Evolutionary conservation across 2,329 filamentous ascomycete species (phyloP).

Genomic region (Fusarium lateritium): DNA sequence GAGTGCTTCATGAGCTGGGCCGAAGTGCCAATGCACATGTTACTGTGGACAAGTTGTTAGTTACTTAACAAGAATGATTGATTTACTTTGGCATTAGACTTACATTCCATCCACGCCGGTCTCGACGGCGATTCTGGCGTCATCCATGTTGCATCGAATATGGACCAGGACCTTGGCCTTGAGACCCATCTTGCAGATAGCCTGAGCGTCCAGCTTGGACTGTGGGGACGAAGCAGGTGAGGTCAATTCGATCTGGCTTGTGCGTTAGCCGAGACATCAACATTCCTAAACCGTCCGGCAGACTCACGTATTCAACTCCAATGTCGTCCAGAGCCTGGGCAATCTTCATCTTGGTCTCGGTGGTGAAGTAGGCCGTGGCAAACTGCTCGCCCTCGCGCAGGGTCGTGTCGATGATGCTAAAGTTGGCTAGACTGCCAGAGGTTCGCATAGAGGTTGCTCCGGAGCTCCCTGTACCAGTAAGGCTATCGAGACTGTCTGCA

Average conservation of each 20-base stretch:
- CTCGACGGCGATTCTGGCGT: constrained; percentile 82
- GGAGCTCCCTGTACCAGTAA: constrained; percentile 22
- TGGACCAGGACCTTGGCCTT: constrained; percentile 68
- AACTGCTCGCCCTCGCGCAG: constrained; percentile 54
- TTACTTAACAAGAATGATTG: too few relatives aligned
- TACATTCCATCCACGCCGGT: constrained; percentile 72
- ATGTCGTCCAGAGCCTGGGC: constrained; percentile 65
- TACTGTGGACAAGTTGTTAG: constrained; percentile 49
- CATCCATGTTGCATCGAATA: constrained; percentile 54
- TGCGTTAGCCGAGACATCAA: constrained; percentile 1
- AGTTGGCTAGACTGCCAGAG: constrained; percentile 40
- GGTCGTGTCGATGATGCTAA: constrained; percentile 47
- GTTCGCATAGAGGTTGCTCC: constrained; percentile 29
- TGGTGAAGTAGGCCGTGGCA: constrained; percentile 84
- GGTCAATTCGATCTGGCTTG: constrained; percentile 75
- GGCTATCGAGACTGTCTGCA: constrained; percentile 16
- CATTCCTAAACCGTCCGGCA: accelerated
- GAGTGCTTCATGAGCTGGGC: constrained; percentile 87
- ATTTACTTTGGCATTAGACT: background rate
- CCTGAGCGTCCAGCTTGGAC: constrained; percentile 87
- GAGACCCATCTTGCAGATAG: constrained; percentile 93
- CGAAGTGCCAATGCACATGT: constrained; percentile 88
- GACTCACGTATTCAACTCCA: constrained; percentile 56
- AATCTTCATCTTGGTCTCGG: constrained; percentile 56
- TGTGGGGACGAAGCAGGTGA: constrained; percentile 89